Percentiles rank a stretch among this genome's conserved stretches.
phyloP scores from a whole-genome alignment of 139 green algal genomes.

The Limnomonas spitsbergensis region DNA sequence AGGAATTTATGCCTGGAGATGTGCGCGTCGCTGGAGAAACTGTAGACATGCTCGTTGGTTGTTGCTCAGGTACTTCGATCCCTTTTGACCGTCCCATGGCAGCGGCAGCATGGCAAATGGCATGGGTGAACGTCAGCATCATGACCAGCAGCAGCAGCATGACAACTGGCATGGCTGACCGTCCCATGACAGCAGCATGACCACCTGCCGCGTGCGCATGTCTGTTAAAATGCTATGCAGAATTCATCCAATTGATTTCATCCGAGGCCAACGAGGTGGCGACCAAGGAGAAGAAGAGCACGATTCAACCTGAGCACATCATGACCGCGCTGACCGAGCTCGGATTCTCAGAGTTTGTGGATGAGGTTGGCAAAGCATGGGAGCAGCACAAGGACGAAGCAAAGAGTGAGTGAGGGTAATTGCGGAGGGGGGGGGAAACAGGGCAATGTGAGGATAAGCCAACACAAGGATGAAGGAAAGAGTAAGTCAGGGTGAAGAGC shows the following conservation, averaged over 20 bases:
- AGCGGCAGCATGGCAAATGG: not conserved
- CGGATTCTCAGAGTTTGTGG: conserved; percentile 48
- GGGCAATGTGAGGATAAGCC: not conserved
- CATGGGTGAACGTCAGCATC: no score
- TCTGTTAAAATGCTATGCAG: no score
- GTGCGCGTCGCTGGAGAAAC: conserved; percentile 42
- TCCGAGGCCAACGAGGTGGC: conserved; percentile 53
- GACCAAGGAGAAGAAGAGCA: conserved; percentile 43
- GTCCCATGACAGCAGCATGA: no score
- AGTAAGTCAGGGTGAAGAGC: not conserved
- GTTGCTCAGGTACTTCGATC: conserved; percentile 44
- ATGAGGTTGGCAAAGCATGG: conserved; percentile 16
- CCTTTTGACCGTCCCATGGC: not conserved
- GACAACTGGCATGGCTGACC: no score
- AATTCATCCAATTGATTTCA: conserved; percentile 40
- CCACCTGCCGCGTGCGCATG: no score
- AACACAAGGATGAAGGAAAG: not conserved
- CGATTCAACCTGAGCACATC: conserved; percentile 58
- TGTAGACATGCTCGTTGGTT: conserved; percentile 49
- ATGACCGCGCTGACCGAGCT: conserved; percentile 50
- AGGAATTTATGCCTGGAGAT: conserved; percentile 44
- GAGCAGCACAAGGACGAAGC: conserved; percentile 28
- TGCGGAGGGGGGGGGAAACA: not conserved
- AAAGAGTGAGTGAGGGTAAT: conserved; percentile 18
- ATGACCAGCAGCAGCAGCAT: not conserved